These are phyloP conservation scores for Colletotrichum nymphaeae DNA, from an alignment of 2,329 filamentous ascomycete genomes.

Conservation along the genomic window DNA sequence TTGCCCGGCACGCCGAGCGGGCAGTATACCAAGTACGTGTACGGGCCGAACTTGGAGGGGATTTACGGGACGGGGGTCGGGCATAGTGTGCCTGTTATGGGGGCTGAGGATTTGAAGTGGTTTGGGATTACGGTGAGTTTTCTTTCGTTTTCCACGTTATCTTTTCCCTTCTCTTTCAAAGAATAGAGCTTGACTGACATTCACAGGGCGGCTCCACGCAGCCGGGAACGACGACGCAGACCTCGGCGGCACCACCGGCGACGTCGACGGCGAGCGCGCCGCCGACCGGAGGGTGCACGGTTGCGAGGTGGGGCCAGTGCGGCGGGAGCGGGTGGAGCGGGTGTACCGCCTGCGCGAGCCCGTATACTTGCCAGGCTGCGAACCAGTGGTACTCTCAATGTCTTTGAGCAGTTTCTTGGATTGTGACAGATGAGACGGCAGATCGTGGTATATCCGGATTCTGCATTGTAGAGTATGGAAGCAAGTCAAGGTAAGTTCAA, in stretches of 20 bases:
- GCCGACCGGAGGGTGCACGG: slow-evolving; percentile 23
- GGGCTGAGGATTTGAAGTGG: slow-evolving; percentile 42
- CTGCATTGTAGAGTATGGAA: not conserved
- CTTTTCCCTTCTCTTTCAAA: too few relatives aligned
- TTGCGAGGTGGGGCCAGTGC: slow-evolving; percentile 36
- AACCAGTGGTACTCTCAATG: slow-evolving; percentile 38
- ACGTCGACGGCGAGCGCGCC: slow-evolving; percentile 30
- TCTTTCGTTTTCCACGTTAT: fast-evolving
- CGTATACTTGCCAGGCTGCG: slow-evolving; percentile 29
- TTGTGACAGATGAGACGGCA: too few relatives aligned
- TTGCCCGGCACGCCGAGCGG: slow-evolving; percentile 42
- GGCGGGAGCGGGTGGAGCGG: slow-evolving; percentile 37
- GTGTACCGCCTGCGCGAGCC: slow-evolving; percentile 28
- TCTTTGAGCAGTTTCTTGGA: not conserved
- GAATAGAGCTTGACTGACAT: not conserved
- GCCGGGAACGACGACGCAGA: slow-evolving; percentile 30
- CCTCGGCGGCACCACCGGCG: slow-evolving; percentile 25
- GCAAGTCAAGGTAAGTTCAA: not conserved
- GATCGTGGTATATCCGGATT: not conserved
- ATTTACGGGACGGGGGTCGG: slow-evolving; percentile 47
- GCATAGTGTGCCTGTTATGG: slow-evolving; percentile 46
- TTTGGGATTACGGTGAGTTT: slow-evolving; percentile 36
- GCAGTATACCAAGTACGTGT: slow-evolving; percentile 46
- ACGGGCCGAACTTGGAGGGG: slow-evolving; percentile 46
- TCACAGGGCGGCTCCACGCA: slow-evolving; percentile 7